Conservation (phyloP, 495 filamentous ascomycete genomes). For the Podospora didyma region DNA sequence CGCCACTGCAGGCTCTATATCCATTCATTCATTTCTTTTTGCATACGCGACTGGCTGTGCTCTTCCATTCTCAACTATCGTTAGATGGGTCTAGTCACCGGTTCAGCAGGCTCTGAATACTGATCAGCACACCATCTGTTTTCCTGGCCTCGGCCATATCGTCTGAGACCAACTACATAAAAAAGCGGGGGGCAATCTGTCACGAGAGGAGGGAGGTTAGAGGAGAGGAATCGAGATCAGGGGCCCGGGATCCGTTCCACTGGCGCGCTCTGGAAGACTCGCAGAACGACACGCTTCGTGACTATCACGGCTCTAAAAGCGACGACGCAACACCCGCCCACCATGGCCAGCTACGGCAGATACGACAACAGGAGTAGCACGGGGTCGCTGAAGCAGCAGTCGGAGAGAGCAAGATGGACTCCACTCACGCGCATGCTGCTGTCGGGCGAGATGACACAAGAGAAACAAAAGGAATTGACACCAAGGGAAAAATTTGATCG, state of each 20-base stretch:
- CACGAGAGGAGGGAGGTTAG: conserved; percentile 14
- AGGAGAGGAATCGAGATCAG: conserved; percentile 11
- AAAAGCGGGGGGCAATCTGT: conserved; percentile 10
- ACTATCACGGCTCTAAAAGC: conserved; percentile 3
- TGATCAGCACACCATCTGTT: background rate
- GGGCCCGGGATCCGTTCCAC: conserved; percentile 5
- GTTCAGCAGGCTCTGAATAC: conserved; percentile 59
- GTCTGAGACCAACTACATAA: conserved; percentile 8
- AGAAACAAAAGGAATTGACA: conserved; percentile 56
- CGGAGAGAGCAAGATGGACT: conserved; percentile 65
- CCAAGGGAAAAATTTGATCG: conserved; percentile 47
- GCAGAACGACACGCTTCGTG: conserved; percentile 1
- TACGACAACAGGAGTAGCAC: conserved; percentile 24
- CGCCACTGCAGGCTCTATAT: conserved; percentile 41
- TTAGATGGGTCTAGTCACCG: conserved; percentile 29
- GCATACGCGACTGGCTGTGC: conserved; percentile 17
- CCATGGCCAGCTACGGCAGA: conserved; percentile 41
- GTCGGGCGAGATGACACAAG: conserved; percentile 65
- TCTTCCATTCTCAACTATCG: conserved; percentile 29
- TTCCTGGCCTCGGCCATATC: conserved; percentile 8
- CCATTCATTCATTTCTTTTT: conserved; percentile 32
- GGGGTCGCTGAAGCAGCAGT: conserved; percentile 35
- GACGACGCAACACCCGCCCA: conserved; percentile 12
- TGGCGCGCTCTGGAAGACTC: conserved; percentile 10
- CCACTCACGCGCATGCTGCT: conserved; percentile 64